Conservation (phyloP, 2,329 filamentous ascomycete genomes). For the Sordariomycetes sp. region DNA sequence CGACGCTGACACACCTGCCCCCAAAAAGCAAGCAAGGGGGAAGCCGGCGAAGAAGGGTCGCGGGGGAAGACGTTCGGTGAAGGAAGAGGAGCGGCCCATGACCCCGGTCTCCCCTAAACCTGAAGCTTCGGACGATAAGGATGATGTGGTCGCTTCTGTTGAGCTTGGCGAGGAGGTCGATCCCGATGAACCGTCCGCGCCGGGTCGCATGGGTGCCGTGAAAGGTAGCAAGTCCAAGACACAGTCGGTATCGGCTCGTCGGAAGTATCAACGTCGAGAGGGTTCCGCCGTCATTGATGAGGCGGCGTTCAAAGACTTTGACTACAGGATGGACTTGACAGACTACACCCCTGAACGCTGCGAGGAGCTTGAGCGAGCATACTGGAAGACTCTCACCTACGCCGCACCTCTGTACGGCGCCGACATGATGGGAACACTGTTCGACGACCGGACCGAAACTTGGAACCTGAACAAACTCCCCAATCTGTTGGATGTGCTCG, state of each 20-base stretch:
- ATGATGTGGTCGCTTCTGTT: conserved; percentile 33
- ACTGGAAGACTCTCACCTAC: conserved; percentile 97
- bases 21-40: conserved; percentile 27
- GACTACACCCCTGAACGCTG: conserved; percentile 89
- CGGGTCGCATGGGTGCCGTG: conserved; percentile 39
- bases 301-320: conserved; percentile 80
- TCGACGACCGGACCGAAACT: conserved; percentile 70
- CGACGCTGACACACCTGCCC: conserved; percentile 14
- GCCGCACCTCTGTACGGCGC: conserved; percentile 92
- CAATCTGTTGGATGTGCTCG: conserved; percentile 87
- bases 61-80: conserved; percentile 26
- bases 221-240: conserved; percentile 48
- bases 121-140: conserved; percentile 19
- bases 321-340: conserved; percentile 80
- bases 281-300: conserved; percentile 76
- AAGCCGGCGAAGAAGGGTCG: conserved; percentile 20
- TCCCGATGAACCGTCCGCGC: conserved; percentile 25
- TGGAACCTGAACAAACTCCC: conserved; percentile 97
- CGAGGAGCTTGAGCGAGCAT: conserved; percentile 85
- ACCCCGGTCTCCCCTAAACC: conserved; percentile 47
- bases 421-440: conserved; percentile 91
- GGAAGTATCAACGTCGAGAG: conserved; percentile 78
- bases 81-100: conserved; percentile 44
- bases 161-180: conserved; percentile 32
- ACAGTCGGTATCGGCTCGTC: conserved; percentile 74